Evolutionary conservation across 208 protist genomes (phyloP).

Genomic region (Novymonas esmeraldas): DNA sequence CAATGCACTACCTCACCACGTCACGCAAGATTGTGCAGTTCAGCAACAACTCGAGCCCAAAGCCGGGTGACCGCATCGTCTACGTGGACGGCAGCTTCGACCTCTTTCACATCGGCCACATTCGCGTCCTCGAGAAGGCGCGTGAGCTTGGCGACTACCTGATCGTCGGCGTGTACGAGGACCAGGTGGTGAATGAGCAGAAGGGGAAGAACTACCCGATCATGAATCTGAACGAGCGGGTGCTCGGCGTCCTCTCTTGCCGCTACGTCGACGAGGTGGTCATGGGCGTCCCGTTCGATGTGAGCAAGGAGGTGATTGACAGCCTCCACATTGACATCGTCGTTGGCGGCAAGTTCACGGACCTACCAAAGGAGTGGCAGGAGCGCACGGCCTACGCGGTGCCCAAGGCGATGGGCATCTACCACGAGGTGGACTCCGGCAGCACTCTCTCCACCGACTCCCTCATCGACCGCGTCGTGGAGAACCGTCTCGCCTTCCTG

Average conservation of each 20-base stretch:
- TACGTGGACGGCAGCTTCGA: slow-evolving; percentile 98
- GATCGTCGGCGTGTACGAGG: slow-evolving; percentile 96
- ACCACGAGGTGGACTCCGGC: slow-evolving; percentile 72
- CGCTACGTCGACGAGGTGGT: slow-evolving; percentile 98
- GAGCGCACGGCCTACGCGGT: slow-evolving; percentile 51
- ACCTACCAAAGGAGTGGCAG: slow-evolving; percentile 10
- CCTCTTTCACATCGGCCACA: slow-evolving; percentile 97
- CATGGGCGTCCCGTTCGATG: slow-evolving; percentile 95
- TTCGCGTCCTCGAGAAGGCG: slow-evolving; percentile 93
- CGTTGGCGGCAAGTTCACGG: slow-evolving; percentile 75
- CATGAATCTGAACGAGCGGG: slow-evolving; percentile 98
- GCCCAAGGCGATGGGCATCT: slow-evolving; percentile 85
- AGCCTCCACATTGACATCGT: slow-evolving; percentile 87
- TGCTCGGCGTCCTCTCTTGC: slow-evolving; percentile 96
- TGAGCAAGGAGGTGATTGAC: slow-evolving; percentile 94
- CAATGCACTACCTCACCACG: slow-evolving; percentile 88
- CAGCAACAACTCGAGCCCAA: slow-evolving; percentile 83
- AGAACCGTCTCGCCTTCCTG: slow-evolving; percentile 71
- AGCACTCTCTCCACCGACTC: slow-evolving; percentile 56
- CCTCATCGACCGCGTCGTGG: slow-evolving; percentile 86
- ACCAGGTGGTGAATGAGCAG: slow-evolving; percentile 89
- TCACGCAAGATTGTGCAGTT: slow-evolving; percentile 97
- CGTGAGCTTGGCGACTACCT: slow-evolving; percentile 94
- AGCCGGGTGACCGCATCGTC: slow-evolving; percentile 91
- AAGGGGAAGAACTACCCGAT: slow-evolving; percentile 97